A percentile compares a stretch with the other conserved stretches of the same genome.
Evolutionary conservation across 1,284 basidiomycete species (phyloP).

Genomic region (Erythrobasidium hasegawianum): DNA sequence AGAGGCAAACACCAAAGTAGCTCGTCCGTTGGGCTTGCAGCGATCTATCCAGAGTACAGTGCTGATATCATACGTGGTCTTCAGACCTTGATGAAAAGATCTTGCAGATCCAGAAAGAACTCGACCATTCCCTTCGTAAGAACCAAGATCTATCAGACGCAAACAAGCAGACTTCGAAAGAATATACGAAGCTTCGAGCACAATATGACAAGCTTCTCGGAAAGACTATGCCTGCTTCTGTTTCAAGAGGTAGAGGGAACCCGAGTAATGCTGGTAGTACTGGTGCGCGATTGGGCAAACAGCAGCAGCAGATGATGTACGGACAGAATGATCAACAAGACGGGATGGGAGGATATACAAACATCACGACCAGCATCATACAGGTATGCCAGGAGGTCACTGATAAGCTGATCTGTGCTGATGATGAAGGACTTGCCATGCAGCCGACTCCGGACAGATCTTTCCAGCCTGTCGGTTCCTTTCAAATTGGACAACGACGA

Average conservation of each 20-base stretch:
- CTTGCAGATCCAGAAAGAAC: conserved; percentile 16
- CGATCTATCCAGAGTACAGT: not conserved
- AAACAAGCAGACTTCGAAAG: conserved; percentile 27
- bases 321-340: not conserved
- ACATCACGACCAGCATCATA: not conserved
- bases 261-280: not conserved
- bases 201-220: conserved; percentile 32
- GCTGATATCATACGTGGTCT: not conserved
- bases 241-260: not conserved
- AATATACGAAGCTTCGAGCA: conserved; percentile 33
- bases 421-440: not conserved
- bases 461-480: conserved; percentile 14
- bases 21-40: not conserved
- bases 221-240: conserved; percentile 11
- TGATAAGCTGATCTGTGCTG: not conserved
- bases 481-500: not conserved
- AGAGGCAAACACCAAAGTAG: conserved; percentile 29
- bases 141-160: conserved; percentile 32
- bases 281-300: not conserved
- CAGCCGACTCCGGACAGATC: conserved; percentile 26
- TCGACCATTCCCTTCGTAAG: conserved; percentile 30
- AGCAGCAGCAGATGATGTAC: not conserved
- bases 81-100: conserved; percentile 26
- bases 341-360: not conserved
- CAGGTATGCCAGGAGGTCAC: not conserved